Percentiles rank a stretch among this genome's conserved stretches.
Evolutionary conservation across 2,329 filamentous ascomycete species (phyloP).

Genomic region (Aspergillus persii): DNA sequence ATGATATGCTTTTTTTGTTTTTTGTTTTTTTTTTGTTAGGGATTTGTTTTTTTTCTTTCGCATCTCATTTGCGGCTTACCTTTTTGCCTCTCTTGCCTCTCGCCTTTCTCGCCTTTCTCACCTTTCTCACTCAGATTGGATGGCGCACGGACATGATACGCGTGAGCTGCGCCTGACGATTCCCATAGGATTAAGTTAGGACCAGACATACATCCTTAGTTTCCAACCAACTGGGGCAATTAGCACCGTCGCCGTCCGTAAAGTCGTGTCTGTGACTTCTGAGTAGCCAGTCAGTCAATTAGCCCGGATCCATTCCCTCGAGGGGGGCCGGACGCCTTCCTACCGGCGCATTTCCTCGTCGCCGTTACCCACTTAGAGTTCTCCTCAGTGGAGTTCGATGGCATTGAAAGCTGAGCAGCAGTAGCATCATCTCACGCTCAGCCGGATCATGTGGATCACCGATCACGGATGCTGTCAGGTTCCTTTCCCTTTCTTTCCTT

Average conservation of each 20-base stretch:
- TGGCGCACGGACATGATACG: slow-evolving; percentile 25
- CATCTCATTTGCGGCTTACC: neutral
- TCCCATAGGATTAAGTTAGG: slow-evolving; percentile 7
- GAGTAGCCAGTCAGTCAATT: neutral
- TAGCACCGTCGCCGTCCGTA: neutral
- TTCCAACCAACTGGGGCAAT: slow-evolving; percentile 1
- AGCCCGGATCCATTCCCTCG: neutral
- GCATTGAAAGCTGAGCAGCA: slow-evolving; percentile 20
- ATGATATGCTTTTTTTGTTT: too few species aligned
- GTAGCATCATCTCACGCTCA: slow-evolving; percentile 10
- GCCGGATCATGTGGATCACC: slow-evolving; percentile 25
- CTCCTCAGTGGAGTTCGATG: slow-evolving; percentile 18
- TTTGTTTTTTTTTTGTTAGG: neutral
- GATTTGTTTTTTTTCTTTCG: neutral
- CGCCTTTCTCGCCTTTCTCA: neutral
- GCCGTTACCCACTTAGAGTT: slow-evolving; percentile 13
- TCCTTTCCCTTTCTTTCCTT: slow-evolving; percentile 22
- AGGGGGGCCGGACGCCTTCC: neutral
- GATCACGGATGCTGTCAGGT: slow-evolving; percentile 16
- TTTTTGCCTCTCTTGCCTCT: neutral
- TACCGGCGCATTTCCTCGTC: slow-evolving; percentile 15
- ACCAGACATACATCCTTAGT: slow-evolving; percentile 12
- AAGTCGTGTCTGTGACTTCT: neutral
- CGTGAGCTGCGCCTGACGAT: slow-evolving; percentile 21
- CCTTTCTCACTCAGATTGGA: neutral